Evolutionary conservation across 2,329 filamentous ascomycete species (phyloP), one percentile per base, ranked within the genome.

Genomic region (Bimuria novae-zelandiae): DNA sequence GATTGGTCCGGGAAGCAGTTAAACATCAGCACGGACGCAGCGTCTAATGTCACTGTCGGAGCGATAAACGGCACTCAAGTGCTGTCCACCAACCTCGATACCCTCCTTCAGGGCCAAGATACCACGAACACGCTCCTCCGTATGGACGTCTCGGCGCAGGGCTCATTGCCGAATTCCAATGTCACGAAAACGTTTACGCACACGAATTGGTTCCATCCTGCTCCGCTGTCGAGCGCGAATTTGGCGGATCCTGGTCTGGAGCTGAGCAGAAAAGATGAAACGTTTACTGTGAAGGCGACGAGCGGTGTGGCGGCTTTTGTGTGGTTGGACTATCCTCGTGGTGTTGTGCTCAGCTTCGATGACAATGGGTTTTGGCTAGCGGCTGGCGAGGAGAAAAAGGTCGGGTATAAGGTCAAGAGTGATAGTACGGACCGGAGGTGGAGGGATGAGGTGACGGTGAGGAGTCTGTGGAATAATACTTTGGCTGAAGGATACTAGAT

Each of bases 321-420:
- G 1, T 84, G 81, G 81, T 63, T 84, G 2, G 80, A 81, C 48
- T 79, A 82, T 51, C 80, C 81, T 0, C 68, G 74, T 1, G 78
- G 77, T 0, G 71, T 76, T 1, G 75, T 83, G 8, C 72, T 81
- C 0, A 76, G 76, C 29, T 85, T 84, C 54, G 77, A 82, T 6
- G 71, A 77, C 1, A 84, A 85, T 62, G 76, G 76, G 0, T 84
- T 85, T 54, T 76, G 79, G 63, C 61, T 85, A 29, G 57, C 71
- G 36, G 72, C 73, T 19, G 80, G 78, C 0, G 71, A 80, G 64
- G 72, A 69, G 42, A 79, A 73, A 59, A 69, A 75, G 44, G 61
- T 84, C 5, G 68, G 68, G 0, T 83, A 80, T 54, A 75, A 63
- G 12, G 69, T 81, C 1, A 75, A 80, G 55, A 77, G 70, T 30